Base-by-base conservation (phyloP, 1,284 basidiomycete genomes). In the Coniferiporia weirii region DNA sequence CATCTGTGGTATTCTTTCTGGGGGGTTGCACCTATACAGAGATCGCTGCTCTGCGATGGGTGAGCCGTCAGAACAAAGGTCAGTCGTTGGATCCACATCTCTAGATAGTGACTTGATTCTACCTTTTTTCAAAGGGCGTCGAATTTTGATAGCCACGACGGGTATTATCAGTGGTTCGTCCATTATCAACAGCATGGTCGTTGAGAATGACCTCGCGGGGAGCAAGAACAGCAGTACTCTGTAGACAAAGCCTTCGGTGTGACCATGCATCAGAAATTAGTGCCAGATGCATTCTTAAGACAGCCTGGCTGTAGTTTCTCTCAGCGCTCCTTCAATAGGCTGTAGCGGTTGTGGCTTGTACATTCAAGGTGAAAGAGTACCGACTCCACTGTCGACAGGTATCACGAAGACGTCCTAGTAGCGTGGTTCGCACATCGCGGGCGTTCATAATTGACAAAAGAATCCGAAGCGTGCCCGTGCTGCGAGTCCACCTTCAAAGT, bases 21-120 rank as follows among this genome's bases (percentile, higher is more conserved):
- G 97, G 97, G 38, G 97, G 97, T 2, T 95, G 95, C 70, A 99
- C 97, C 5, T 97, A 92, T 68, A 95, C 96, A 6, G 97, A 99
- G 76, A 91, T 99, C 57, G 88, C 95, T 19, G 95, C 96, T 8
- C 71, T 99, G 65, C 79, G 97, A 68, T 97, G 93, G 89, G 89
- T 96, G 71, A 82, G 84, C 61, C 80, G 84, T 66, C 92, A 94
- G 70, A 87, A 87, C 64, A 82, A 81, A 76, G 91, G 94, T 83
- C 65, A 66, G 75, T 71, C 5, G 7, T n/a, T 22, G 38, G 27
- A 27, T 64, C 13, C 44, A 32, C 48, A 17, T 51, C 27, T 48
- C n/a, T 57, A 3, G 38, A 40, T 40, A 40, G 38, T 10, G 8
- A 15, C 9, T 12, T 7, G 8, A 15, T 22, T 32, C 35, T 47